These are phyloP conservation scores for Sequoia sempervirens DNA, from an alignment of 75 land plant genomes.

Conservation along the genomic window DNA sequence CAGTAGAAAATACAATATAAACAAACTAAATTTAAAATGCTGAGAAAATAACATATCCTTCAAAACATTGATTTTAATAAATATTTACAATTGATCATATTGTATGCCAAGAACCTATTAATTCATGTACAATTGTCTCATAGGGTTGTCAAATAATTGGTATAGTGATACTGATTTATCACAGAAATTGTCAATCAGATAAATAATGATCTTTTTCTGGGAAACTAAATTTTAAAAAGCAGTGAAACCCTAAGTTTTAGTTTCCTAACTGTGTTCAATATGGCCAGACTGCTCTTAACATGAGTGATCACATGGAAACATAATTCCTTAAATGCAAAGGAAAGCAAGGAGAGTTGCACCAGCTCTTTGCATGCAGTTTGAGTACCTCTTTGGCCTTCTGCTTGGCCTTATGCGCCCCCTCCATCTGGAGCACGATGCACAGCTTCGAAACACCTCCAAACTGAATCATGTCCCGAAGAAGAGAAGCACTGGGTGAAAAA, in stretches of 20 bases:
- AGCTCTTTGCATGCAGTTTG: constrained; percentile 31
- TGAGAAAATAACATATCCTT: no score
- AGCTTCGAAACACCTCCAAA: constrained; percentile 49
- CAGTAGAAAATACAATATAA: no score
- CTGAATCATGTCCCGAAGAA: constrained; percentile 41
- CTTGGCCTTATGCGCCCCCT: constrained; percentile 24
- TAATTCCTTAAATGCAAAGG: constrained; percentile 22
- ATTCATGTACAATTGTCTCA: no score
- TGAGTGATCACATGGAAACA: constrained; percentile 1
- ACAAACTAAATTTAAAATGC: no score
- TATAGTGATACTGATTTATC: no score
- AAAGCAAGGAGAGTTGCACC: constrained; percentile 30
- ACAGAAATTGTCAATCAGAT: no score
- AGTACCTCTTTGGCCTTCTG: constrained; percentile 39
- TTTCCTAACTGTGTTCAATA: neutral
- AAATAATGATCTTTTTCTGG: no score
- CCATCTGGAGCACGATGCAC: constrained; percentile 26
- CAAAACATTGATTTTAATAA: no score
- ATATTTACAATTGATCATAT: no score
- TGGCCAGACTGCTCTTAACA: neutral
- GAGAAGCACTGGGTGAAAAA: constrained; percentile 25
- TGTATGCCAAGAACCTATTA: no score
- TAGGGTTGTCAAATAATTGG: no score
- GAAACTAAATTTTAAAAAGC: no score
- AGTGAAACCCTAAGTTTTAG: neutral